These are phyloP conservation scores for Xylaria sp. DNA, from an alignment of 2,329 filamentous ascomycete species.

Conservation along the genomic window DNA sequence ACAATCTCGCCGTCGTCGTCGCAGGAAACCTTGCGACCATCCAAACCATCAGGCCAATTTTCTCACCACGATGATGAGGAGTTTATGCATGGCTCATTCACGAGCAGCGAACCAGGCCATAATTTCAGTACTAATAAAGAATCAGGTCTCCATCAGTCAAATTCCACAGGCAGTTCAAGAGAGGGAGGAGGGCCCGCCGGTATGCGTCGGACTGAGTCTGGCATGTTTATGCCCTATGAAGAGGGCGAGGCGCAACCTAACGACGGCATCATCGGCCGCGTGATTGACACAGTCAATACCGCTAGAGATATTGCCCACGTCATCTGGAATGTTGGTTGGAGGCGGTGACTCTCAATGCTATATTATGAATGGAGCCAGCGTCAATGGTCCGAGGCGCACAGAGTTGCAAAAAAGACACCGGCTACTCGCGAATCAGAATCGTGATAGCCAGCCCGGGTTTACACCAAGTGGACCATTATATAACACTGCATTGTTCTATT, in stretches of 20 bases:
- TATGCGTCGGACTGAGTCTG: conserved; percentile 82
- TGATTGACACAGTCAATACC: conserved; percentile 83
- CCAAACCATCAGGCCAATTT: conserved; percentile 73
- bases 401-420: conserved; percentile 29
- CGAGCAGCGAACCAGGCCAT: conserved; percentile 54
- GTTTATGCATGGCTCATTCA: conserved; percentile 64
- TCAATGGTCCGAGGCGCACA: conserved; percentile 3
- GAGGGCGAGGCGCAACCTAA: conserved; percentile 72
- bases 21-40: conserved; percentile 81
- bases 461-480: conserved; percentile 18
- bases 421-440: conserved; percentile 14
- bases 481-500: conserved; percentile 32
- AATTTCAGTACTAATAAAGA: conserved; percentile 39
- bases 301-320: conserved; percentile 77
- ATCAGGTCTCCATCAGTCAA: conserved; percentile 57
- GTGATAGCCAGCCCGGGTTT: conserved; percentile 1
- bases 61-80: conserved; percentile 71
- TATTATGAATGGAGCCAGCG: conserved; percentile 4
- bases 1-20: conserved; percentile 79
- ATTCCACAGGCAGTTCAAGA: conserved; percentile 62
- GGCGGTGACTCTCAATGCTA: conserved; percentile 54
- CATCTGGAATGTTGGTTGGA: conserved; percentile 77
- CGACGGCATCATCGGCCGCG: conserved; percentile 77
- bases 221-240: conserved; percentile 92
- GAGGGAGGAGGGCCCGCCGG: conserved; percentile 65